Conservation (phyloP, 2,329 filamentous ascomycete species). For the Tolypocladium cylindrosporum region DNA sequence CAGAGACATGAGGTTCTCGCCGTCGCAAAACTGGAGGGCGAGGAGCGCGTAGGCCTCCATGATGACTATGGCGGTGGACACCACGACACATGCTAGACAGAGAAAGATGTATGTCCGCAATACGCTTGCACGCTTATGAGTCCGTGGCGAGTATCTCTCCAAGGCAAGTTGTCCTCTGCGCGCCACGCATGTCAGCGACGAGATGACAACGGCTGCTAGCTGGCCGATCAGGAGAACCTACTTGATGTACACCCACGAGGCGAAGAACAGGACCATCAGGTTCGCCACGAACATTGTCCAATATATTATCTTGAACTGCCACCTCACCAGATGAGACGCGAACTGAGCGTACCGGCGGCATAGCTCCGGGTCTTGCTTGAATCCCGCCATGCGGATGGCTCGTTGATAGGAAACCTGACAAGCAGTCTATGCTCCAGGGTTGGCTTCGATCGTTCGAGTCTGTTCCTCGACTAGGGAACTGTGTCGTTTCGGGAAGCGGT, state of each 20-base stretch:
- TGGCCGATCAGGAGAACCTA: constrained; percentile 11
- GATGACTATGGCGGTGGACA: constrained; percentile 35
- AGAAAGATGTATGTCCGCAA: constrained; percentile 32
- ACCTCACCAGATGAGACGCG: constrained; percentile 28
- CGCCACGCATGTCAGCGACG: neutral
- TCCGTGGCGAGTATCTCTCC: constrained; percentile 19
- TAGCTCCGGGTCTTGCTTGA: constrained; percentile 15
- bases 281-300: constrained; percentile 36
- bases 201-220: neutral
- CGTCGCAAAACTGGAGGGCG: constrained; percentile 48
- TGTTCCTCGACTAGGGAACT: neutral
- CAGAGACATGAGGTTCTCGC: constrained; percentile 48
- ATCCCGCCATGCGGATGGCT: constrained; percentile 1
- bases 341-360: constrained; percentile 33
- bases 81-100: constrained; percentile 31
- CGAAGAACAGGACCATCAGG: constrained; percentile 31
- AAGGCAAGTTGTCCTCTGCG: constrained; percentile 24
- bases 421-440: neutral
- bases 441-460: neutral
- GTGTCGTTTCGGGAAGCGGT: neutral
- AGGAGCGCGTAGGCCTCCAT: constrained; percentile 45
- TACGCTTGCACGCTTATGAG: constrained; percentile 17
- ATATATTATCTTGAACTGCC: constrained; percentile 35
- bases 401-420: neutral
- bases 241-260: constrained; percentile 31